Percentiles rank a stretch among this genome's conserved stretches.
phyloP scores from a whole-genome alignment of 257 asterid genomes.

The Marsdenia floribunda region DNA sequence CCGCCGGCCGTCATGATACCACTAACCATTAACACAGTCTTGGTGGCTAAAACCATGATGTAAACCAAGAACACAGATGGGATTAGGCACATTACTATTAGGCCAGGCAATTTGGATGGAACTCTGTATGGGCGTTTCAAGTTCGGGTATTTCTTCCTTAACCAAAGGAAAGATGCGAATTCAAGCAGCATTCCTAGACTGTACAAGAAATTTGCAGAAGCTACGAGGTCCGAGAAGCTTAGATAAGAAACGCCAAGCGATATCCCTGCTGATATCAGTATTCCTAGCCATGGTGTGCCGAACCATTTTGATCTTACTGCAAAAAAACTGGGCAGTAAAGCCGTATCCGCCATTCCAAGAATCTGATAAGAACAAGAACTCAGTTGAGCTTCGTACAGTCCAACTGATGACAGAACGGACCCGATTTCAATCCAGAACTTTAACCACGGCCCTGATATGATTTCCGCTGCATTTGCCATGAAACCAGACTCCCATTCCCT shows the following conservation, averaged over 20 bases:
- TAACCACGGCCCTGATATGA: conserved; percentile 55
- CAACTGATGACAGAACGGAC: conserved; percentile 46
- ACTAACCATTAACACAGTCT: conserved; percentile 45
- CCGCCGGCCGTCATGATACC: conserved; percentile 47
- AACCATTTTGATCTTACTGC: conserved; percentile 45
- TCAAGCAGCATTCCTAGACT: conserved; percentile 69
- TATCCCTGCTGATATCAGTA: conserved; percentile 35
- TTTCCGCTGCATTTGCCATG: conserved; percentile 43
- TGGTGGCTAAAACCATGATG: conserved; percentile 51
- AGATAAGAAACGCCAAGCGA: conserved; percentile 42
- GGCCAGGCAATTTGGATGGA: conserved; percentile 37
- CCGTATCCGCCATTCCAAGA: conserved; percentile 56
- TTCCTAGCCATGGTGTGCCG: conserved; percentile 66
- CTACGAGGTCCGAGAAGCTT: conserved; percentile 32
- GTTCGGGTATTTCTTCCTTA: conserved; percentile 35
- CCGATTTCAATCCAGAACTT: conserved; percentile 61
- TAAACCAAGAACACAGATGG: conserved; percentile 53
- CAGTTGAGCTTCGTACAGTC: conserved; percentile 54
- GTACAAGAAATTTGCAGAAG: conserved; percentile 58
- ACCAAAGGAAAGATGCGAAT: conserved; percentile 48
- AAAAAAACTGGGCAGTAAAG: conserved; percentile 36
- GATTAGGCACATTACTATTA: conserved; percentile 46
- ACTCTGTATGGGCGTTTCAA: conserved; percentile 46
- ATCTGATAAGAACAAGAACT: conserved; percentile 56
- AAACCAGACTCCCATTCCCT: conserved; percentile 36